These are phyloP conservation scores for Lobosporangium transversale DNA, from an alignment of 192 early-diverging fungal genomes.

Conservation along the genomic window DNA sequence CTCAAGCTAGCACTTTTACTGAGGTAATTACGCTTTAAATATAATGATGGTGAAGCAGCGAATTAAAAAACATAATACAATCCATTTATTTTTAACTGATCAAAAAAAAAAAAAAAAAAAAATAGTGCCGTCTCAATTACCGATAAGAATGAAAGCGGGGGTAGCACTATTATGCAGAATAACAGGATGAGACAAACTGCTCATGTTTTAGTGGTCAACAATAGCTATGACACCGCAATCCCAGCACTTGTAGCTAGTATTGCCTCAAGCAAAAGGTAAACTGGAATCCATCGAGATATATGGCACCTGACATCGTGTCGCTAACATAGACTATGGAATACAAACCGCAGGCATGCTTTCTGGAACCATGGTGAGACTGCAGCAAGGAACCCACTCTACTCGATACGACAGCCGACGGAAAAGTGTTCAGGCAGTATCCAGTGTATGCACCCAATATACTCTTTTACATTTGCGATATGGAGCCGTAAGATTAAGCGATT, in stretches of 20 bases:
- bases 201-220: constrained; percentile 30
- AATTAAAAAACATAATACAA: not conserved
- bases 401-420: not conserved
- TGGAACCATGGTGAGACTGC: constrained; percentile 31
- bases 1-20: constrained; percentile 42
- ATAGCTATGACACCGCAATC: constrained; percentile 22
- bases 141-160: not conserved
- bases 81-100: too few relatives aligned
- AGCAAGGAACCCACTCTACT: constrained; percentile 1
- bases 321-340: too few relatives aligned
- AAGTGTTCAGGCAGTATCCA: constrained; percentile 3
- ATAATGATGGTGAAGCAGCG: not conserved
- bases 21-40: constrained; percentile 9
- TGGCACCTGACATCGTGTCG: too few relatives aligned
- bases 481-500: too few relatives aligned
- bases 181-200: constrained; percentile 11
- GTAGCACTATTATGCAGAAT: too few relatives aligned
- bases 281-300: not conserved
- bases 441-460: too few relatives aligned
- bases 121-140: constrained; percentile 37
- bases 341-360: constrained; percentile 6
- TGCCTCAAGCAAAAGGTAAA: constrained; percentile 15
- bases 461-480: too few relatives aligned
- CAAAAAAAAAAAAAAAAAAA: too few relatives aligned
- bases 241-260: constrained; percentile 21